phyloP scores from a whole-genome alignment of 148 eudicot species.

The Amaranthus hypochondriacus region DNA sequence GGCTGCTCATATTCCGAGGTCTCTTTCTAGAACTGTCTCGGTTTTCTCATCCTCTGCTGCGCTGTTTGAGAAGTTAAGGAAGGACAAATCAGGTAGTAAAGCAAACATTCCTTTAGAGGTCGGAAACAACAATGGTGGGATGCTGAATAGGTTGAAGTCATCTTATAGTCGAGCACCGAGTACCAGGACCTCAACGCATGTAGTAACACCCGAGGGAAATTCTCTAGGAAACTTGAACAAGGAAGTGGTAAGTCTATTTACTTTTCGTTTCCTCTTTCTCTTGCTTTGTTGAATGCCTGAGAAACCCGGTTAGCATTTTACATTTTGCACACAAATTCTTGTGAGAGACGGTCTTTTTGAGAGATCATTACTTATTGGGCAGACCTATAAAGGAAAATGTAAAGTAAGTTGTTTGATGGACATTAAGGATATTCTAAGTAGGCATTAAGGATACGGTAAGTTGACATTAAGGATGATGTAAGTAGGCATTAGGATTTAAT shows the following conservation, averaged over 20 bases:
- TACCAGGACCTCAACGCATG: conserved; percentile 26
- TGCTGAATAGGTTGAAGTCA: conserved; percentile 67
- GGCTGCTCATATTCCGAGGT: conserved; percentile 49
- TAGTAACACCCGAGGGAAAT: conserved; percentile 34
- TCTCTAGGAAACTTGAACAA: conserved; percentile 31
- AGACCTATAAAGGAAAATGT: no score
- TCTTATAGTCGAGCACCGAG: conserved; percentile 67
- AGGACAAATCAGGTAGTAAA: conserved; percentile 44
- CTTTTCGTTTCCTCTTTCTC: background rate
- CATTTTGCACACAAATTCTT: background rate
- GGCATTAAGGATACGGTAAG: no score
- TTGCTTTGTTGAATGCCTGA: background rate
- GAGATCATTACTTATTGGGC: no score
- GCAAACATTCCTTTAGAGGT: conserved; percentile 35
- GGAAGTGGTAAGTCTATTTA: conserved; percentile 44
- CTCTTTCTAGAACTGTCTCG: conserved; percentile 91
- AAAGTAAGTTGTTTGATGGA: no score
- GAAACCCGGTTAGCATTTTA: background rate
- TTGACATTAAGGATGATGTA: no score
- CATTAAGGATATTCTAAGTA: no score
- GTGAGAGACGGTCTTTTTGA: no score
- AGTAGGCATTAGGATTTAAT: no score
- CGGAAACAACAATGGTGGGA: conserved; percentile 39
- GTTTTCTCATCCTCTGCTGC: conserved; percentile 99
- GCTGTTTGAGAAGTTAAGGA: conserved; percentile 73